Evolutionary conservation across 1,284 basidiomycete genomes (phyloP).

Genomic region (Laetiporus sulphureus): DNA sequence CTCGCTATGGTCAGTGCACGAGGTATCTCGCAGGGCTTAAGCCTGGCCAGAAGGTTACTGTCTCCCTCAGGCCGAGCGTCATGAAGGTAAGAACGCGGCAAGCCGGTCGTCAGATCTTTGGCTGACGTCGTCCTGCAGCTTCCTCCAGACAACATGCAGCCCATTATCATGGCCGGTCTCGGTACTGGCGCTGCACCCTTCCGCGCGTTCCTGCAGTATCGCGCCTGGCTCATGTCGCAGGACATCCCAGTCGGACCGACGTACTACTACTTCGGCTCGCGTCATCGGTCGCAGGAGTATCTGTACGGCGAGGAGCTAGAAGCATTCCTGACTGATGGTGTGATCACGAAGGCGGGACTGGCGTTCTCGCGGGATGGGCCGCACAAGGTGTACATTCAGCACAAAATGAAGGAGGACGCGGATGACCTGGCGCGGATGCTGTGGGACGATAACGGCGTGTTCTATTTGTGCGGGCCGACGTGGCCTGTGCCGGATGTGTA

Average conservation of each 20-base stretch:
- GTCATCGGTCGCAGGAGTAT: constrained; percentile 91
- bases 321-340: constrained; percentile 74
- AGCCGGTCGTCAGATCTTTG: no score
- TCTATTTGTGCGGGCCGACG: constrained; percentile 96
- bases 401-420: constrained; percentile 94
- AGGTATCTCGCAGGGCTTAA: constrained; percentile 85
- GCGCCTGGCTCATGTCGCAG: constrained; percentile 76
- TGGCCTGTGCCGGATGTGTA: constrained; percentile 99
- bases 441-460: constrained; percentile 68
- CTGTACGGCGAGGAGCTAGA: constrained; percentile 94
- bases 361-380: constrained; percentile 95
- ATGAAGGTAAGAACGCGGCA: constrained; percentile 92
- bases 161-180: constrained; percentile 97
- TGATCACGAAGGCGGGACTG: constrained; percentile 86
- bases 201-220: constrained; percentile 96
- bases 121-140: constrained; percentile 49
- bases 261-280: constrained; percentile 98
- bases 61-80: constrained; percentile 97
- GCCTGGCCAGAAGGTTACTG: constrained; percentile 90
- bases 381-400: constrained; percentile 96
- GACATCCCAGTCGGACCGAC: constrained; percentile 83
- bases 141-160: constrained; percentile 80
- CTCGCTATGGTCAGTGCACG: constrained; percentile 93
- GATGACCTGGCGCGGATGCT: constrained; percentile 72
- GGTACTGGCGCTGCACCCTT: constrained; percentile 98